phyloP scores from a whole-genome alignment of 108 stramenopile genomes.

The Cyclotella choctawhatcheeana region DNA sequence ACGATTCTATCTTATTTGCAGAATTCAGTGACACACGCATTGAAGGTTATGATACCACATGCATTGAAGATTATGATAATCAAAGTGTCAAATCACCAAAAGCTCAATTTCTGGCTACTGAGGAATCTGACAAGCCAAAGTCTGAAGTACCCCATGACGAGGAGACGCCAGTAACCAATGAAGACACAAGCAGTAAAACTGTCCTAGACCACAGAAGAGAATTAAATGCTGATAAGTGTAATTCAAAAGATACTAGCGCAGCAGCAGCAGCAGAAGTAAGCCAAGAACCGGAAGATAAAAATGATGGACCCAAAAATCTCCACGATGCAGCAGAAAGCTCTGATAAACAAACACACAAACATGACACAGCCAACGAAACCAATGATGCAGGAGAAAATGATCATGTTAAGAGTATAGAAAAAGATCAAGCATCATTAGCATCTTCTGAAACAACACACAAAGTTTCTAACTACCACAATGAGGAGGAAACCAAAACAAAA shows the following conservation, averaged over 20 bases:
- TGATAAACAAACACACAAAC: background rate
- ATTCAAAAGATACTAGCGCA: no score
- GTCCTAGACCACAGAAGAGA: no score
- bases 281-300: no score
- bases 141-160: no score
- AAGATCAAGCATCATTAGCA: background rate
- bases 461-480: background rate
- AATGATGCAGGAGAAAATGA: background rate
- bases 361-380: no score
- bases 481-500: background rate
- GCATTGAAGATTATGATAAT: background rate
- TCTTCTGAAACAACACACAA: background rate
- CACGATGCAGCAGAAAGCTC: background rate
- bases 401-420: background rate
- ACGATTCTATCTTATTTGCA: constrained; percentile 32
- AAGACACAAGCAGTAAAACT: no score
- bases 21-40: background rate
- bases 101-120: no score
- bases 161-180: no score
- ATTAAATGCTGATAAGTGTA: no score
- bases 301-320: background rate
- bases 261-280: no score
- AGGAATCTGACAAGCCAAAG: no score
- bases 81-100: background rate
- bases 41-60: background rate